Conservation (phyloP, 768 basidiomycete genomes). For the Trametes cubensis region DNA sequence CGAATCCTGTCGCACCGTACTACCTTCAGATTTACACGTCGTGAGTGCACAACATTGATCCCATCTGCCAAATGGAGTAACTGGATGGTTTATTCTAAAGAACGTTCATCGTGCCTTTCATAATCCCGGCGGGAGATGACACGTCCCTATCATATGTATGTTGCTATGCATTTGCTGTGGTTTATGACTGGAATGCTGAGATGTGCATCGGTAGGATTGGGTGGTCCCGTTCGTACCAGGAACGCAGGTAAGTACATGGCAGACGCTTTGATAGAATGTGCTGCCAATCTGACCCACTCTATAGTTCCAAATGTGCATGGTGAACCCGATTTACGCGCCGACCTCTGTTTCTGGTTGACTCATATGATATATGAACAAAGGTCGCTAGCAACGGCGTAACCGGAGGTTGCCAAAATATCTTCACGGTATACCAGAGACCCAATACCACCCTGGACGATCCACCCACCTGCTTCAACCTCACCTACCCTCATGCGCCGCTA, state of each 20-base stretch:
- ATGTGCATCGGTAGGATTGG: slow-evolving; percentile 48
- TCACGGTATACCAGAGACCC: slow-evolving; percentile 53
- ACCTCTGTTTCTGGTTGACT: background rate
- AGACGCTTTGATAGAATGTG: background rate
- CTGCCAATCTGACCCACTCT: background rate
- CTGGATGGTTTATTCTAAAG: slow-evolving; percentile 33
- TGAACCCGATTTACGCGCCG: slow-evolving; percentile 29
- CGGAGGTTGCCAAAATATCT: slow-evolving; percentile 62
- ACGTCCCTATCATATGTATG: slow-evolving; percentile 50
- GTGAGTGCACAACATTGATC: slow-evolving; percentile 39
- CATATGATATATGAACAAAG: slow-evolving; percentile 33
- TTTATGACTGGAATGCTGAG: background rate
- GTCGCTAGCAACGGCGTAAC: slow-evolving; percentile 59
- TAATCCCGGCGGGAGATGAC: slow-evolving; percentile 48
- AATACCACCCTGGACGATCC: slow-evolving; percentile 35
- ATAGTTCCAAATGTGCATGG: slow-evolving; percentile 73
- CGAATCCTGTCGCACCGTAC: slow-evolving; percentile 58
- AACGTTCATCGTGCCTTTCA: slow-evolving; percentile 52
- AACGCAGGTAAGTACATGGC: slow-evolving; percentile 45
- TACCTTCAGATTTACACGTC: slow-evolving; percentile 64
- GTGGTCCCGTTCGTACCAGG: slow-evolving; percentile 60
- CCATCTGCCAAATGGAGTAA: background rate
- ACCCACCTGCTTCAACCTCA: slow-evolving; percentile 54
- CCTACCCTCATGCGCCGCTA: slow-evolving; percentile 45
- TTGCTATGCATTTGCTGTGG: slow-evolving; percentile 2